Conservation (phyloP, 495 filamentous ascomycete genomes). For the Filosporella fistucella region DNA sequence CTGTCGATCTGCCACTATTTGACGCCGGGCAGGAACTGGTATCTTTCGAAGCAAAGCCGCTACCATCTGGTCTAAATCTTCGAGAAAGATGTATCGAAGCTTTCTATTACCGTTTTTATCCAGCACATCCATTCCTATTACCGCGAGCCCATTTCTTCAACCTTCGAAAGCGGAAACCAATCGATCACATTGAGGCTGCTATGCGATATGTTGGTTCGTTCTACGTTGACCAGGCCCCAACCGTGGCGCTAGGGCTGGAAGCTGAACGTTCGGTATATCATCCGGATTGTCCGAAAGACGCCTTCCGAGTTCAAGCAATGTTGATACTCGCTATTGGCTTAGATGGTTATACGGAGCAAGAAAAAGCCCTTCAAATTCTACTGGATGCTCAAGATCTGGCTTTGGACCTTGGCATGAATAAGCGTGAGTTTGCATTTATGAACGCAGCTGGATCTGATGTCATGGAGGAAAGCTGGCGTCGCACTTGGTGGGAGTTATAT, state of each 20-base stretch:
- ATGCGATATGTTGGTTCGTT: slow-evolving; percentile 68
- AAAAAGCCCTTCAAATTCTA: slow-evolving; percentile 61
- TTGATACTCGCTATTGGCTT: slow-evolving; percentile 73
- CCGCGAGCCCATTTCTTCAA: slow-evolving; percentile 41
- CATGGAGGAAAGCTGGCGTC: slow-evolving; percentile 67
- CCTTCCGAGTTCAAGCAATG: slow-evolving; percentile 71
- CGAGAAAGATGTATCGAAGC: slow-evolving; percentile 43
- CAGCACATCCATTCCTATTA: slow-evolving; percentile 62
- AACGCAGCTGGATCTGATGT: slow-evolving; percentile 42
- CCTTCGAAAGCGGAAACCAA: slow-evolving; percentile 37
- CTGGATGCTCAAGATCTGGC: slow-evolving; percentile 63
- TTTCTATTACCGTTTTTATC: slow-evolving; percentile 62
- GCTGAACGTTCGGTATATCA: slow-evolving; percentile 49
- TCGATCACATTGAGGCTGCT: slow-evolving; percentile 48
- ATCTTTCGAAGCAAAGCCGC: slow-evolving; percentile 16
- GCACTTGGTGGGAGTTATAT: slow-evolving; percentile 92
- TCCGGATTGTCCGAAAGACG: slow-evolving; percentile 47
- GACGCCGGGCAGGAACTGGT: slow-evolving; percentile 15
- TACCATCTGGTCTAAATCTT: slow-evolving; percentile 9
- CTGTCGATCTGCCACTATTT: slow-evolving; percentile 14
- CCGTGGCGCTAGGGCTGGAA: slow-evolving; percentile 48
- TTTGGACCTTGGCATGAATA: slow-evolving; percentile 72
- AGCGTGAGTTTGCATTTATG: slow-evolving; percentile 40
- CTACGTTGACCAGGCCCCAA: slow-evolving; percentile 47
- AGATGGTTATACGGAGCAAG: slow-evolving; percentile 67